Conservation (phyloP, 1,284 basidiomycete species). For the Ceratobasidium sp. region DNA sequence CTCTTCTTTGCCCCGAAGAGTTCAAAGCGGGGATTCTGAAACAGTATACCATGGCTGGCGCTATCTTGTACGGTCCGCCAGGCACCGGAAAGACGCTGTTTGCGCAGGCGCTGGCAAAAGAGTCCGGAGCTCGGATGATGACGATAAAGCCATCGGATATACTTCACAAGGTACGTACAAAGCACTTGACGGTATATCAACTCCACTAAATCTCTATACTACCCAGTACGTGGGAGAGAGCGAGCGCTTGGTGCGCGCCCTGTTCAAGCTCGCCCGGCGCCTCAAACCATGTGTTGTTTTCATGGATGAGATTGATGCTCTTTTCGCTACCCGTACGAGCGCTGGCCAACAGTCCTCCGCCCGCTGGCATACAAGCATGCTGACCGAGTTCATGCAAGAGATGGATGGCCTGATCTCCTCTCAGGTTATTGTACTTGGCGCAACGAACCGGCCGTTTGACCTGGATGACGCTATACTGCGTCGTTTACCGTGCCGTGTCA, state of each 20-base stretch:
- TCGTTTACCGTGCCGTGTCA: constrained; percentile 82
- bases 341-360: constrained; percentile 78
- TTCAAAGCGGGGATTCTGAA: constrained; percentile 94
- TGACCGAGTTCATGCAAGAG: constrained; percentile 98
- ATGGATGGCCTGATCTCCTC: constrained; percentile 94
- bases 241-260: constrained; percentile 92
- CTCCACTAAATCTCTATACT: constrained; percentile 6
- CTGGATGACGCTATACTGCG: constrained; percentile 88
- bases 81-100: constrained; percentile 93
- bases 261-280: constrained; percentile 89
- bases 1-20: constrained; percentile 89
- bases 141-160: constrained; percentile 69
- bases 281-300: constrained; percentile 95
- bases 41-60: constrained; percentile 89
- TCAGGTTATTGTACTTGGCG: constrained; percentile 92
- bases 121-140: constrained; percentile 91
- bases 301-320: constrained; percentile 94
- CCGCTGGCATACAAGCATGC: constrained; percentile 84
- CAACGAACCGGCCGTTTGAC: constrained; percentile 91
- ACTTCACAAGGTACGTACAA: constrained; percentile 82
- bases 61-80: constrained; percentile 89
- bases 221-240: constrained; percentile 92
- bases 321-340: constrained; percentile 89
- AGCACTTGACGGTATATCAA: constrained; percentile 44
- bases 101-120: constrained; percentile 91